phyloP scores from a whole-genome alignment of 2,329 filamentous ascomycete species.

The Diaporthe sp. region DNA sequence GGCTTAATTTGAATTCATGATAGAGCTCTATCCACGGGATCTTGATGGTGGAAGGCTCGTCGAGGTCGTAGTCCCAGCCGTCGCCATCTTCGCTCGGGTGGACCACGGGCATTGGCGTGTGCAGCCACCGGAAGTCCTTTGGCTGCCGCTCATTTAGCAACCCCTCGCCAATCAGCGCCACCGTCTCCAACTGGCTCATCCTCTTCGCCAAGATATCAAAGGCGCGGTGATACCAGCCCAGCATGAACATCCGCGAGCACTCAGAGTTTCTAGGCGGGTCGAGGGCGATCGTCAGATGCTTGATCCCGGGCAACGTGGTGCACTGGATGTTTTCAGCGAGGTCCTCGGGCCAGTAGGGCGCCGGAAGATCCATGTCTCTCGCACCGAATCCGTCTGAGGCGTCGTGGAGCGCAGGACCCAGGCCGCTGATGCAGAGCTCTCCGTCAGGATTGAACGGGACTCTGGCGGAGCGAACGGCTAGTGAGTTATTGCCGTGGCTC shows the following conservation, averaged over 20 bases:
- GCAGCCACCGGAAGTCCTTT: not conserved
- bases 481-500: not conserved
- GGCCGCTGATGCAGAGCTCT: not conserved
- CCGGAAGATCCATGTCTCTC: not conserved
- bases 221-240: not conserved
- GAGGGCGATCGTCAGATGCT: not conserved
- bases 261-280: not conserved
- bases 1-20: not conserved
- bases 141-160: not conserved
- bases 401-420: not conserved
- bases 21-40: not conserved
- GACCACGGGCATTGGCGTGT: not conserved
- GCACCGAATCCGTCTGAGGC: not conserved
- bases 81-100: accelerated
- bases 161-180: not conserved
- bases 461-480: not conserved
- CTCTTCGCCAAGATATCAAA: not conserved
- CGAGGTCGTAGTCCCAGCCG: not conserved
- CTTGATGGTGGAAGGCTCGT: not conserved
- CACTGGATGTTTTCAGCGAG: not conserved
- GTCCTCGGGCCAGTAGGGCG: accelerated
- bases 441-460: not conserved
- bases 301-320: not conserved
- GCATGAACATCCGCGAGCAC: not conserved
- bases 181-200: not conserved